A percentile compares a stretch with the other conserved stretches of the same genome.
phyloP scores from a whole-genome alignment of 768 basidiomycete species.

The Lactarius deliciosus region DNA sequence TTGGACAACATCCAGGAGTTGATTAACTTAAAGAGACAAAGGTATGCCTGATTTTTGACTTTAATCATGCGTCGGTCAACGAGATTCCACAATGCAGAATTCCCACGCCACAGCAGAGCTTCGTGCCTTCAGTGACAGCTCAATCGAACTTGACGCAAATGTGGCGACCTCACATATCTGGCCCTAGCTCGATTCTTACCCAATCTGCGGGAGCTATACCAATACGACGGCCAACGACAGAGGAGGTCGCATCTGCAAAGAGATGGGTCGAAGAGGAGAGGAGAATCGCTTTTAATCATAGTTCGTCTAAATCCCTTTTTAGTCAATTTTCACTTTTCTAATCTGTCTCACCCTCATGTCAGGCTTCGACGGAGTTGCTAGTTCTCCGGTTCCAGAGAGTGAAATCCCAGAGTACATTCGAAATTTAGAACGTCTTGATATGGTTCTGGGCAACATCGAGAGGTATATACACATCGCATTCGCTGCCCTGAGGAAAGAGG shows the following conservation, averaged over 20 bases:
- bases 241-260: background rate
- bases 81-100: too few relatives aligned
- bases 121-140: too few relatives aligned
- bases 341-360: background rate
- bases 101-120: too few relatives aligned
- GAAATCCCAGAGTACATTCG: constrained; percentile 24
- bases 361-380: constrained; percentile 9
- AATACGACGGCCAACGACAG: background rate
- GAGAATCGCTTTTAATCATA: constrained; percentile 7
- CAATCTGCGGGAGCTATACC: background rate
- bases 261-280: constrained; percentile 20
- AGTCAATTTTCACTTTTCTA: background rate
- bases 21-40: too few relatives aligned
- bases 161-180: too few relatives aligned
- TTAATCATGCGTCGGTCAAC: too few relatives aligned
- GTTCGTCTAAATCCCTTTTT: background rate
- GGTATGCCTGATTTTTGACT: too few relatives aligned
- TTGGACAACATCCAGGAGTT: too few relatives aligned
- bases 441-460: constrained; percentile 14
- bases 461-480: constrained; percentile 15
- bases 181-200: constrained; percentile 4
- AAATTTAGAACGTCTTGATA: constrained; percentile 24
- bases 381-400: constrained; percentile 3
- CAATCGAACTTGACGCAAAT: too few relatives aligned
- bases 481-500: constrained; percentile 11